Conservation (phyloP, 768 basidiomycete genomes). For the Phlebiopsis gigantea region DNA sequence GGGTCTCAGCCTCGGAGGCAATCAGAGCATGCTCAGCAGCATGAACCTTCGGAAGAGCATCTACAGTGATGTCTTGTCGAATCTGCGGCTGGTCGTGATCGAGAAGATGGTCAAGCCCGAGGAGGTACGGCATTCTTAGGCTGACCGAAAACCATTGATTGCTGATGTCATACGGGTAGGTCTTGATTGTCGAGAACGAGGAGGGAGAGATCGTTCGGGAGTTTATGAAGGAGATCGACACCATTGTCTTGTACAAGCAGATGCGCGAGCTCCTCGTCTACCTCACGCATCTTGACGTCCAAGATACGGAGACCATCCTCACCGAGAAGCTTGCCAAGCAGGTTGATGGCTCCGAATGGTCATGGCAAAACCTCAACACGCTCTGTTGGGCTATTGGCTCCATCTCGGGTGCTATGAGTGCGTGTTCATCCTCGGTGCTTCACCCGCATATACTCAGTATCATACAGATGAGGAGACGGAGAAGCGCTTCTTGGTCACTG, state of each 20-base stretch:
- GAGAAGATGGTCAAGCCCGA: constrained; percentile 99
- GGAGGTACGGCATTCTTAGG: constrained; percentile 58
- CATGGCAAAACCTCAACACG: constrained; percentile 98
- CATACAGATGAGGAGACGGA: constrained; percentile 92
- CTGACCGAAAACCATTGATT: not conserved
- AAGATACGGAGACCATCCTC: constrained; percentile 94
- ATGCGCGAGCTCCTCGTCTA: constrained; percentile 98
- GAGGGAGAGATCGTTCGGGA: constrained; percentile 99
- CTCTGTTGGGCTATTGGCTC: constrained; percentile 99
- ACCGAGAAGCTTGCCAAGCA: constrained; percentile 97
- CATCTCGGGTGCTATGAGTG: constrained; percentile 98
- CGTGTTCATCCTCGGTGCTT: constrained; percentile 27
- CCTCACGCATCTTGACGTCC: constrained; percentile 93
- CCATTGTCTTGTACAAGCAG: constrained; percentile 97
- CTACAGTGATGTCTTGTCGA: constrained; percentile 91
- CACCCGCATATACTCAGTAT: not conserved
- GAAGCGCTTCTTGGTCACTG: constrained; percentile 97
- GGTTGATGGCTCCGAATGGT: constrained; percentile 97
- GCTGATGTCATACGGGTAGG: constrained; percentile 39
- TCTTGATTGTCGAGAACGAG: constrained; percentile 97
- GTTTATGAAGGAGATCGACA: constrained; percentile 98
- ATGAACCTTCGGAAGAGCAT: constrained; percentile 88
- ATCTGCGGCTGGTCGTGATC: constrained; percentile 91
- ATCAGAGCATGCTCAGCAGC: constrained; percentile 65
- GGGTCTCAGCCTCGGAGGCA: constrained; percentile 75